phyloP scores from a whole-genome alignment of 2,329 filamentous ascomycete species.

The Trichoderma simmonsii region DNA sequence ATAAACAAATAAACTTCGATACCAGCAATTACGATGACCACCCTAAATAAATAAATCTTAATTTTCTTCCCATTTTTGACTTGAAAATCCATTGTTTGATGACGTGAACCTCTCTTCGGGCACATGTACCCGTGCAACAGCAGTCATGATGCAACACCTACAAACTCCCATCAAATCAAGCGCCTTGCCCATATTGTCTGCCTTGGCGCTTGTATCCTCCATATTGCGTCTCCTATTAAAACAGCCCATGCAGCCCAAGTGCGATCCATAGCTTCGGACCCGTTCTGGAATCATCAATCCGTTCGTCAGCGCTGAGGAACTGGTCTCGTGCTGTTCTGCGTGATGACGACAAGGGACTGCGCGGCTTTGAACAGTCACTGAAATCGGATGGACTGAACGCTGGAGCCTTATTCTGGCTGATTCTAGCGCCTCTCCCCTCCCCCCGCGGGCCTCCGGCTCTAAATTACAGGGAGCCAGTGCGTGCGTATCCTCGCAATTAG shows the following conservation, averaged over 20 bases:
- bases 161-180: background rate
- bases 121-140: background rate
- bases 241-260: background rate
- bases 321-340: conserved; percentile 7
- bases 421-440: background rate
- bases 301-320: background rate
- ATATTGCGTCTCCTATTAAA: background rate
- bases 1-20: conserved; percentile 30
- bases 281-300: background rate
- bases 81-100: background rate
- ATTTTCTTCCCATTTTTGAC: background rate
- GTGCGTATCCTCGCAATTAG: background rate
- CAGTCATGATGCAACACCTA: background rate
- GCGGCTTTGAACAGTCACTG: background rate
- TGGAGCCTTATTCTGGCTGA: background rate
- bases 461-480: background rate
- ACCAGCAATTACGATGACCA: background rate
- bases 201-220: background rate
- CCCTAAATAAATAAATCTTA: background rate
- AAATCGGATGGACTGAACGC: background rate
- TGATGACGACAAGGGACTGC: conserved; percentile 14
- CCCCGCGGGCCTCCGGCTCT: too few relatives aligned
- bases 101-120: background rate
- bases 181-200: background rate
- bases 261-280: background rate